Conservation (phyloP, 2,329 filamentous ascomycete species). For the Fusarium chaquense region DNA sequence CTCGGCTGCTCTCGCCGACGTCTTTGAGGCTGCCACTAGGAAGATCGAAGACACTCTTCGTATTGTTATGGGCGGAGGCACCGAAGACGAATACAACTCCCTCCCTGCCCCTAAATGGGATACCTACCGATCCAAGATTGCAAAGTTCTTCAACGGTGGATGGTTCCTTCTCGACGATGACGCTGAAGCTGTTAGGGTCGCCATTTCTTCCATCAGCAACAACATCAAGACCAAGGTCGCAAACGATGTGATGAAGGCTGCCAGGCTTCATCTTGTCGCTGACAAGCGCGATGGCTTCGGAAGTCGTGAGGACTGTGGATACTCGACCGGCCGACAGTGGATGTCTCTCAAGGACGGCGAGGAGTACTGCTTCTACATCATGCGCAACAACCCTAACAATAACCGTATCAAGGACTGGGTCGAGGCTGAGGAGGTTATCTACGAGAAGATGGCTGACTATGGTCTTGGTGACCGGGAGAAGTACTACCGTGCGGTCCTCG, state of each 20-base stretch:
- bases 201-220: constrained; percentile 28
- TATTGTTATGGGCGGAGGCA: constrained; percentile 17
- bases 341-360: constrained; percentile 22
- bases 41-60: constrained; percentile 7
- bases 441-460: constrained; percentile 33
- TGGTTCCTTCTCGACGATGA: constrained; percentile 35
- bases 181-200: constrained; percentile 15
- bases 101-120: constrained; percentile 25
- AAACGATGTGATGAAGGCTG: constrained; percentile 33
- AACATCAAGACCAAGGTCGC: constrained; percentile 35
- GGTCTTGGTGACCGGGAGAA: constrained; percentile 26
- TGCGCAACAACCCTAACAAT: constrained; percentile 10
- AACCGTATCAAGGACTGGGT: constrained; percentile 12
- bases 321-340: constrained; percentile 27
- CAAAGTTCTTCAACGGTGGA: constrained; percentile 34
- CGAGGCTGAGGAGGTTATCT: constrained; percentile 18
- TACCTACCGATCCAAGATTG: constrained; percentile 25
- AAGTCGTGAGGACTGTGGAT: constrained; percentile 21
- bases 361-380: constrained; percentile 37
- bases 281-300: constrained; percentile 16
- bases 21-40: constrained; percentile 4
- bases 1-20: not conserved
- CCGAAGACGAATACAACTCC: constrained; percentile 17
- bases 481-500: constrained; percentile 10
- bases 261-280: constrained; percentile 22